Percentiles rank a stretch among this genome's conserved stretches.
phyloP scores from a whole-genome alignment of 108 stramenopile species.

The Pseudonitzschia multistriata region DNA sequence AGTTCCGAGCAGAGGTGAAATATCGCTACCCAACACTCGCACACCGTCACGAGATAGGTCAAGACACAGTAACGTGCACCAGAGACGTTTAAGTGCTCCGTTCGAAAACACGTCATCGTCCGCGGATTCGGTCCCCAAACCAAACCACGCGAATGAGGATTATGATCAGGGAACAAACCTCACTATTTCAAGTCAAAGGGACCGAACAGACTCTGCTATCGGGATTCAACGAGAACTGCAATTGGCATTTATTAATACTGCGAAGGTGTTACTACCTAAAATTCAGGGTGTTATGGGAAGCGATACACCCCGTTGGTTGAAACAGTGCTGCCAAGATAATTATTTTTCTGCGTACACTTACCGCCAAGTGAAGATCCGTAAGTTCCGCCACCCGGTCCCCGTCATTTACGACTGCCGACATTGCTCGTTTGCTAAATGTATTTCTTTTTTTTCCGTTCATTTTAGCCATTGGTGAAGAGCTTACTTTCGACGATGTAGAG shows the following conservation, averaged over 20 bases:
- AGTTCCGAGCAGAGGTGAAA: background rate
- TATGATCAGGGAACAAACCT: constrained; percentile 2
- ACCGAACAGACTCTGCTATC: constrained; percentile 78
- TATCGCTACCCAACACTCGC: constrained; percentile 1
- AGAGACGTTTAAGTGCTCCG: constrained; percentile 4
- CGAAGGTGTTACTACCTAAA: constrained; percentile 63
- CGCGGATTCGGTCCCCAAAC: constrained; percentile 1
- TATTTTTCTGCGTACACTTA: constrained; percentile 77
- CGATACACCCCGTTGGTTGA: constrained; percentile 79
- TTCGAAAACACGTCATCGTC: constrained; percentile 8
- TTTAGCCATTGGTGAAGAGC: constrained; percentile 33
- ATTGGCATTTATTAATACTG: constrained; percentile 62
- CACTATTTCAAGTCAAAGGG: constrained; percentile 15
- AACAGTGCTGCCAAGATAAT: constrained; percentile 65
- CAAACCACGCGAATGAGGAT: background rate
- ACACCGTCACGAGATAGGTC: constrained; percentile 13
- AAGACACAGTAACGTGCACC: constrained; percentile 3
- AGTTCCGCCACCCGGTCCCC: constrained; percentile 19
- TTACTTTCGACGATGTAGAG: constrained; percentile 27
- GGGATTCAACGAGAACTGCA: constrained; percentile 87
- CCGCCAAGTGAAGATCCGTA: constrained; percentile 67
- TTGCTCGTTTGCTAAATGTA: background rate
- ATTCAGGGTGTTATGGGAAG: constrained; percentile 54
- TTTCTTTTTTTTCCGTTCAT: background rate
- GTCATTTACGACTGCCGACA: background rate